Base-by-base conservation (phyloP, 495 filamentous ascomycete species). In the Lophiostoma macrostomum region DNA sequence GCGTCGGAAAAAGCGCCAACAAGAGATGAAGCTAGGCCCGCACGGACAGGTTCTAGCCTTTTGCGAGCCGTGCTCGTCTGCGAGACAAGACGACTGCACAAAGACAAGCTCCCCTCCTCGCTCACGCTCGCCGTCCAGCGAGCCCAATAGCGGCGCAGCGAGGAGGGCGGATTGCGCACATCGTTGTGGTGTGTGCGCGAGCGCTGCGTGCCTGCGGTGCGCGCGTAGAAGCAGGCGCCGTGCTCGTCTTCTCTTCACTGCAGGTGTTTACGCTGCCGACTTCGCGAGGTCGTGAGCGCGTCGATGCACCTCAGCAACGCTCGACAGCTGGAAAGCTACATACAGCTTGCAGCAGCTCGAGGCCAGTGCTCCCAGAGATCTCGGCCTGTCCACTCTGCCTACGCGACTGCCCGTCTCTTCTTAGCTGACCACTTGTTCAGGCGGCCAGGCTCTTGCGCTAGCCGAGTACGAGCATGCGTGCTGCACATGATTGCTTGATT, bases 1-100 rank as follows among this genome's bases (percentile, higher is more conserved):
- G 58, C 41, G 49, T 53, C 40, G 53, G 58, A 52, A 47, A 53
- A 52, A 53, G 58, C 58, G 58, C 58, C 58, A 62, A 49, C 53
- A 31, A 47, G 43, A 42, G 45, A 44, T 29, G 35, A 18, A 41
- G 40, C 42, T 32, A 25, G 19, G 31, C 14, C 37, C 52, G 58
- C 58, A 57, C 58, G 53, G 53, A 49, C 42, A 30, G 11, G 58
- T 53, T 62, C 58, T 62, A 48, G 58, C 53, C 58, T 25, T 27
- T 36, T 19, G 39, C 30, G 32, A 46, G 46, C 24, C 42, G 22
- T 48, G 47, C 36, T 27, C 24, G 41, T 23, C 23, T 24, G 39
- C 29, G 28, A 57, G 58, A 56, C 51, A 56, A 53, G 53, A 43
- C 47, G 47, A 42, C 6, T 13, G 5, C 31, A 38, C 47, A 50